Evolutionary conservation across 2,329 filamentous ascomycete species (phyloP), one percentile per base, ranked within the genome.

Genomic region (Cladosporium austrohemisphaericum): DNA sequence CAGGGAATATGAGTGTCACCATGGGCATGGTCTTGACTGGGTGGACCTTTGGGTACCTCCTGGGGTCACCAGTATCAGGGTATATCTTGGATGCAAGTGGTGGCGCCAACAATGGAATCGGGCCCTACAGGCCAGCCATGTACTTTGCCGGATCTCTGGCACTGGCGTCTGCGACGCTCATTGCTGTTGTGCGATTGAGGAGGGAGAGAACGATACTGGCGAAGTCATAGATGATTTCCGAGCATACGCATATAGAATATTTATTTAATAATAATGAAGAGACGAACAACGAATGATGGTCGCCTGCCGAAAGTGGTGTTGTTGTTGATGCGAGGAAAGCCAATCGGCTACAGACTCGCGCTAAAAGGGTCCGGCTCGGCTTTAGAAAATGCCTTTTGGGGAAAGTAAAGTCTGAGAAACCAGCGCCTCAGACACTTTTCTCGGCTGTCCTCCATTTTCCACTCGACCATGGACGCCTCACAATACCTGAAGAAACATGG

Each of bases 401-500:
- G n/a, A n/a, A n/a, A n/a, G n/a, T n/a, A n/a, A n/a, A n/a, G n/a
- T n/a, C n/a, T n/a, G n/a, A n/a, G n/a, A n/a, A n/a, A n/a, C n/a
- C n/a, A n/a, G n/a, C n/a, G n/a, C n/a, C n/a, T n/a, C n/a, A n/a
- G n/a, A n/a, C n/a, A n/a, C n/a, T n/a, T n/a, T n/a, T n/a, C n/a
- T n/a, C n/a, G n/a, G n/a, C n/a, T n/a, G n/a, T n/a, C n/a, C n/a
- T n/a, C n/a, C n/a, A n/a, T n/a, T n/a, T n/a, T n/a, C n/a, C n/a
- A n/a, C n/a, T n/a, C n/a, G n/a, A 20, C 44, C 32, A 96, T 97
- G 91, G 80, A 97, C 69, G 86, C 91, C 49, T 79, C 86, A 67
- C 85, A 85, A 60, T 85, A 93, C 60, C 83, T 97, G 59, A 83
- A 84, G 58, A 80, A 83, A 59, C 90, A 95, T 68, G 92, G 92